These are phyloP conservation scores for Diplodia corticola DNA, from an alignment of 2,329 filamentous ascomycete species.

Conservation along the genomic window DNA sequence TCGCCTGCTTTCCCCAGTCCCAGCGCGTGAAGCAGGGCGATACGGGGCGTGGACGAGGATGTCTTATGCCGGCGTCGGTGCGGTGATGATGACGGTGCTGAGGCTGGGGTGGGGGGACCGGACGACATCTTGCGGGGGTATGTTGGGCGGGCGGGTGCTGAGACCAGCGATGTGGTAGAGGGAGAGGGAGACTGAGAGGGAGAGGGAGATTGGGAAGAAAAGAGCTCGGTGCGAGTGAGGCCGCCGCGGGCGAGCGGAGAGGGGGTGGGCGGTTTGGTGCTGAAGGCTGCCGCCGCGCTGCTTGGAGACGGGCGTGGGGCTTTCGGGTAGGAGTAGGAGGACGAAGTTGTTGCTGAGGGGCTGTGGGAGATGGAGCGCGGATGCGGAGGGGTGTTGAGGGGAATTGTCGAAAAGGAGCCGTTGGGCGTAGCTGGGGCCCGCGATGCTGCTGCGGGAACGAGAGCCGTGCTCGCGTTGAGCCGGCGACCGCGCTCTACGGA, in stretches of 20 bases:
- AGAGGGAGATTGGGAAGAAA: not conserved
- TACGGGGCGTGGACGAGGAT: not conserved
- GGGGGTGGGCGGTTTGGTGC: not conserved
- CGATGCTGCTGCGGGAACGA: not conserved
- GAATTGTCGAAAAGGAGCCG: not conserved
- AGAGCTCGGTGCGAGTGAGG: constrained; percentile 12
- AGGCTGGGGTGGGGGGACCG: not conserved
- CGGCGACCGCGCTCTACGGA: not conserved
- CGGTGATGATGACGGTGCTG: not conserved
- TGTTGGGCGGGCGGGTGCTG: not conserved
- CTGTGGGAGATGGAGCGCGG: not conserved
- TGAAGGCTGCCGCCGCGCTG: not conserved
- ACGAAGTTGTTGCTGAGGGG: not conserved
- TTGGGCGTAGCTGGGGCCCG: not conserved
- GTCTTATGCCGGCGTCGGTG: not conserved
- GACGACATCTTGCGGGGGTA: not conserved
- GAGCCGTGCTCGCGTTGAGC: not conserved
- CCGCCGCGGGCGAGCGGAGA: constrained; percentile 1
- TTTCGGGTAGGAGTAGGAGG: not conserved
- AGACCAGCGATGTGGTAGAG: no score
- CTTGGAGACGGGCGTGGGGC: not conserved
- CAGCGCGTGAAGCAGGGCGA: not conserved
- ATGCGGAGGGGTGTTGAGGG: not conserved
- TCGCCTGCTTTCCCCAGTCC: not conserved
- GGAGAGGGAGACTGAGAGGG: not conserved